Evolutionary conservation across 805 yeast species (phyloP).

Genomic region (Candida stauntonica): DNA sequence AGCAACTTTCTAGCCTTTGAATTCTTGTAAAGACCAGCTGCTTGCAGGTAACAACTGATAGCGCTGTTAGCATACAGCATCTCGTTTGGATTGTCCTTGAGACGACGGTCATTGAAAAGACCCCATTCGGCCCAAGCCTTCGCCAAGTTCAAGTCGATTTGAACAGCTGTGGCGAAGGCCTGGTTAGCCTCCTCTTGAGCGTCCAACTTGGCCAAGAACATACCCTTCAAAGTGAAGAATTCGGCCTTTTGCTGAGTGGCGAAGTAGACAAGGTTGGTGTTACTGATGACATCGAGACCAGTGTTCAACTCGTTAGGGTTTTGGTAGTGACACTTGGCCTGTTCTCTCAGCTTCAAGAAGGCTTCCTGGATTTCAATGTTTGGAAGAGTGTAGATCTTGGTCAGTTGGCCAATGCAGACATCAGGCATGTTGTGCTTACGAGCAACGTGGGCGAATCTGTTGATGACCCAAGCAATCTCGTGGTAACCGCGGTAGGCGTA

Average conservation of each 20-base stretch:
- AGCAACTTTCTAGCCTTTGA: slow-evolving; percentile 84
- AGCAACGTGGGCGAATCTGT: slow-evolving; percentile 97
- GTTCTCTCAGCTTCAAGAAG: slow-evolving; percentile 89
- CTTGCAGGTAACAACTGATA: slow-evolving; percentile 91
- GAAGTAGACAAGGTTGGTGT: slow-evolving; percentile 92
- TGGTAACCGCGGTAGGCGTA: slow-evolving; percentile 97
- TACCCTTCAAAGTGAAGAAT: slow-evolving; percentile 94
- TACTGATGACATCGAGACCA: slow-evolving; percentile 94
- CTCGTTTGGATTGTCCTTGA: slow-evolving; percentile 78
- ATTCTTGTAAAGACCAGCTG: slow-evolving; percentile 93
- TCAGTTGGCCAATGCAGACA: slow-evolving; percentile 88
- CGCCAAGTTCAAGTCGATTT: slow-evolving; percentile 87
- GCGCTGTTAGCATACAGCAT: slow-evolving; percentile 89
- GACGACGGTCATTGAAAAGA: slow-evolving; percentile 81
- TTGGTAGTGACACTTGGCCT: slow-evolving; percentile 95
- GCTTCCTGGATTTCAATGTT: slow-evolving; percentile 99
- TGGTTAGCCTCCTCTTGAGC: slow-evolving; percentile 95
- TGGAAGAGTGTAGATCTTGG: slow-evolving; percentile 92
- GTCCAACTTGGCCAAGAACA: slow-evolving; percentile 89
- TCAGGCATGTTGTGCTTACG: slow-evolving; percentile 96
- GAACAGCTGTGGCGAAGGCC: slow-evolving; percentile 97
- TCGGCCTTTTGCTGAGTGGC: slow-evolving; percentile 98
- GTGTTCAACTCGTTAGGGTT: slow-evolving; percentile 87
- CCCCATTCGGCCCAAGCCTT: slow-evolving; percentile 99
- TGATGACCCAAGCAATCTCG: slow-evolving; percentile 98